phyloP scores from a whole-genome alignment of 2,329 filamentous ascomycete species.

The Arthrobotrys iridis region DNA sequence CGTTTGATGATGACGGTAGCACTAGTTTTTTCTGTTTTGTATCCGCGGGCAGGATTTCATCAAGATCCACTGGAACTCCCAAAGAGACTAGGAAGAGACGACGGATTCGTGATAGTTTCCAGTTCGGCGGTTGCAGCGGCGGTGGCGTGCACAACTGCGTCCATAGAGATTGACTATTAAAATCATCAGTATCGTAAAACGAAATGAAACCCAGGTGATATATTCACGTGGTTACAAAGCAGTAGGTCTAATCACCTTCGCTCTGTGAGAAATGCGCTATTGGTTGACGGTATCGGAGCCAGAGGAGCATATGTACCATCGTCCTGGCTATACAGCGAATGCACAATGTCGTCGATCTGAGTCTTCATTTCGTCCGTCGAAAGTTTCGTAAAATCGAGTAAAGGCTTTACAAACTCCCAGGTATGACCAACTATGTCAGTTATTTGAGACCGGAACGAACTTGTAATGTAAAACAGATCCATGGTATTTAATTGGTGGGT shows the following conservation, averaged over 20 bases:
- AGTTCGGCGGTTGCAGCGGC: slow-evolving; percentile 93
- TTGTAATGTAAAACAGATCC: too few species aligned
- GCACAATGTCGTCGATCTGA: slow-evolving; percentile 27
- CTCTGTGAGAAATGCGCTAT: slow-evolving; percentile 52
- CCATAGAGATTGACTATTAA: slow-evolving; percentile 75
- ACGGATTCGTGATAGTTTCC: slow-evolving; percentile 94
- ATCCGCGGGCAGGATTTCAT: slow-evolving; percentile 88
- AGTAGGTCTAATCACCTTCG: slow-evolving; percentile 26
- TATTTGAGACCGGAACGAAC: background rate
- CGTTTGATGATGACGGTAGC: slow-evolving; percentile 74
- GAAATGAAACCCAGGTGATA: background rate
- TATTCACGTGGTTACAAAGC: background rate
- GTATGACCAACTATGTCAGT: background rate
- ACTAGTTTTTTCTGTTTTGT: slow-evolving; percentile 98
- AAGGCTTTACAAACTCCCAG: background rate
- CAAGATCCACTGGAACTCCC: slow-evolving; percentile 93
- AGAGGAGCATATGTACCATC: slow-evolving; percentile 57
- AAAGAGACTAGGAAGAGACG: slow-evolving; percentile 95
- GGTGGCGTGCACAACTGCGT: slow-evolving; percentile 94
- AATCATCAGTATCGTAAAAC: background rate
- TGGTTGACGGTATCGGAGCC: slow-evolving; percentile 18
- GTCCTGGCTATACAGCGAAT: slow-evolving; percentile 56
- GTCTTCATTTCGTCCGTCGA: slow-evolving; percentile 29
- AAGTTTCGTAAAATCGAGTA: slow-evolving; percentile 45
- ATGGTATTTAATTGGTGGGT: too few species aligned